A percentile compares a stretch with the other conserved stretches of the same genome.
Evolutionary conservation across 257 asterid species (phyloP).

Genomic region (Rubia yunnanensis): DNA sequence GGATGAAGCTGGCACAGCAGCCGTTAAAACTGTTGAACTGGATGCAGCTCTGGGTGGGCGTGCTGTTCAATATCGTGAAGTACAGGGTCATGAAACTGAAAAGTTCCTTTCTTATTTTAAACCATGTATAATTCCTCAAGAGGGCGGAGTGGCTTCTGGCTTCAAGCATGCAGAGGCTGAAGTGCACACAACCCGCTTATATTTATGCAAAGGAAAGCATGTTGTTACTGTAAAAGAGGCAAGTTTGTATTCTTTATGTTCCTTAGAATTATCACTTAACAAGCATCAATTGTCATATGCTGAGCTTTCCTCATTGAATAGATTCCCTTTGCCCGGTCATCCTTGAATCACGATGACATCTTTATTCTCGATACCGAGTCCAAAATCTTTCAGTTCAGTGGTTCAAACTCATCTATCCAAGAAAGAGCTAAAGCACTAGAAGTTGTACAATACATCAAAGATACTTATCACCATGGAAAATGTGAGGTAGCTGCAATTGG

Average conservation of each 20-base stretch:
- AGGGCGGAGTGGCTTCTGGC: conserved; percentile 94
- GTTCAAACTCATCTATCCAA: conserved; percentile 95
- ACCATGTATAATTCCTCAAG: conserved; percentile 96
- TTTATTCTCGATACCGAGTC: conserved; percentile 89
- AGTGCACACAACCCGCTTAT: conserved; percentile 73
- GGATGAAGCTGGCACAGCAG: conserved; percentile 96
- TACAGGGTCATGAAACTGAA: conserved; percentile 95
- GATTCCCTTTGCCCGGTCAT: conserved; percentile 90
- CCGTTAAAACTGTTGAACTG: conserved; percentile 76
- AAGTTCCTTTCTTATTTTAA: conserved; percentile 95
- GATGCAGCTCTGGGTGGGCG: conserved; percentile 98
- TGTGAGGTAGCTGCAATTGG: conserved; percentile 96
- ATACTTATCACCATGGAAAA: conserved; percentile 91
- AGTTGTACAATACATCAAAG: conserved; percentile 94
- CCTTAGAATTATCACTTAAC: neutral
- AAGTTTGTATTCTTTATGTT: conserved; percentile 20
- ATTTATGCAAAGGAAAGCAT: conserved; percentile 88
- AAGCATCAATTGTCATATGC: neutral
- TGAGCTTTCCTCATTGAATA: conserved; percentile 24
- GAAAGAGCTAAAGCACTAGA: conserved; percentile 99
- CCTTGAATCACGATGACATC: conserved; percentile 95
- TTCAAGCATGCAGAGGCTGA: conserved; percentile 72
- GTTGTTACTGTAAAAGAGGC: conserved; percentile 97
- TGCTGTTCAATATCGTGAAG: conserved; percentile 96
- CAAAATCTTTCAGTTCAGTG: conserved; percentile 90